Base-by-base conservation (phyloP, 768 basidiomycete genomes). In the Leccinum broughii region DNA sequence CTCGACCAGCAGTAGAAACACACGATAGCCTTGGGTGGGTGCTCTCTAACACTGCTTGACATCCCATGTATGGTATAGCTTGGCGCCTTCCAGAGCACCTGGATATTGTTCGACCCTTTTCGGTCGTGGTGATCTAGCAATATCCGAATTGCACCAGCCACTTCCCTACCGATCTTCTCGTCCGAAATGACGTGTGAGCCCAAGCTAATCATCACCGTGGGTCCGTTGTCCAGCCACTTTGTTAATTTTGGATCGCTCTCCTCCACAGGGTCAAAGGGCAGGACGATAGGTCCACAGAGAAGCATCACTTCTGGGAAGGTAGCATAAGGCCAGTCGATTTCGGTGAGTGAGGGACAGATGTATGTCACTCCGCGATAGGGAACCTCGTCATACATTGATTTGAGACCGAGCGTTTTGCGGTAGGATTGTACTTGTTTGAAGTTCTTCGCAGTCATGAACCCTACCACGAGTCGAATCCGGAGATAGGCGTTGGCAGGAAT, bases 401-500 rank as follows among this genome's bases (percentile, higher is more conserved):
- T 28, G 13, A 65, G n/a, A 4, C 58, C 58, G 20, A 55, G 59
- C 0, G 64, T 41, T 9, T 3, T 61, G 17, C 56, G 63, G 3
- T 48, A 14, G 37, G 41, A 14, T 10, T 14, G 6, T 2, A 35
- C 26, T 35, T 30, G 30, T 9, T 10, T 54, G 4, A 35, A 6
- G 7, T 35, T 14, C 11, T 10, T 2, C 4, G 58, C 44, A 5
- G 20, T 24, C 24, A 15, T 9, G 1, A 26, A 3, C 17, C 2
- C 10, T 6, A 32, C 24, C 20, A 30, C 4, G 37, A 52, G 20
- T 20, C 41, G 59, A 37, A 61, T 30, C 17, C 10, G 13, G 22
- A 58, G 57, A 37, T 61, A 61, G 11, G 46, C 37, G 22, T 65
- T 65, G 26, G 57, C 17, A 3, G 54, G 59, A n/a, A 65, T 37